phyloP scores from a whole-genome alignment of 2,329 filamentous ascomycete genomes.

The Fusarium miscanthi region DNA sequence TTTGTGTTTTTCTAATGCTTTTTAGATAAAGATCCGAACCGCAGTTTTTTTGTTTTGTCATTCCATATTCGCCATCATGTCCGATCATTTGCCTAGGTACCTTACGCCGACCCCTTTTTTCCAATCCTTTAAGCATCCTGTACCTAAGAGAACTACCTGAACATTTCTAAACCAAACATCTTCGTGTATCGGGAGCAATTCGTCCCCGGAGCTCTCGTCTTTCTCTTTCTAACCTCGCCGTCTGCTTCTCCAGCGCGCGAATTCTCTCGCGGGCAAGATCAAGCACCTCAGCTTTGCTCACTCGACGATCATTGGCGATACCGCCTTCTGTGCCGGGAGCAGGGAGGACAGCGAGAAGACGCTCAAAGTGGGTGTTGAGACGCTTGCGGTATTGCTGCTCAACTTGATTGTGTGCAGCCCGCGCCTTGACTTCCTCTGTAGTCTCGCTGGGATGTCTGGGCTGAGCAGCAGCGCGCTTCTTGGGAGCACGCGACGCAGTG shows the following conservation, averaged over 20 bases:
- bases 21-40: background rate
- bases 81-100: background rate
- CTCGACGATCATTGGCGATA: conserved; percentile 45
- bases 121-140: background rate
- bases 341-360: conserved; percentile 55
- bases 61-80: conserved; percentile 24
- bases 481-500: conserved; percentile 42
- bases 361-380: conserved; percentile 59
- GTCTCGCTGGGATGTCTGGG: conserved; percentile 40
- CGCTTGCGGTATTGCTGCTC: conserved; percentile 62
- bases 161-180: conserved; percentile 14
- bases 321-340: conserved; percentile 46
- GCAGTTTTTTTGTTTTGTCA: conserved; percentile 14
- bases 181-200: conserved; percentile 28
- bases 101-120: background rate
- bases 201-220: conserved; percentile 47
- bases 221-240: conserved; percentile 51
- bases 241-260: conserved; percentile 53
- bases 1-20: conserved; percentile 1
- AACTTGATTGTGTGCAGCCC: conserved; percentile 57
- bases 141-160: conserved; percentile 4
- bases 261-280: conserved; percentile 58
- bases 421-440: conserved; percentile 42
- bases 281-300: conserved; percentile 60
- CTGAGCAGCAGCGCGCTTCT: conserved; percentile 37